A percentile compares a stretch with the other conserved stretches of the same genome.
These are phyloP conservation scores for Rhodotorula sp. DNA, from an alignment of 1,284 basidiomycete genomes.

Conservation along the genomic window DNA sequence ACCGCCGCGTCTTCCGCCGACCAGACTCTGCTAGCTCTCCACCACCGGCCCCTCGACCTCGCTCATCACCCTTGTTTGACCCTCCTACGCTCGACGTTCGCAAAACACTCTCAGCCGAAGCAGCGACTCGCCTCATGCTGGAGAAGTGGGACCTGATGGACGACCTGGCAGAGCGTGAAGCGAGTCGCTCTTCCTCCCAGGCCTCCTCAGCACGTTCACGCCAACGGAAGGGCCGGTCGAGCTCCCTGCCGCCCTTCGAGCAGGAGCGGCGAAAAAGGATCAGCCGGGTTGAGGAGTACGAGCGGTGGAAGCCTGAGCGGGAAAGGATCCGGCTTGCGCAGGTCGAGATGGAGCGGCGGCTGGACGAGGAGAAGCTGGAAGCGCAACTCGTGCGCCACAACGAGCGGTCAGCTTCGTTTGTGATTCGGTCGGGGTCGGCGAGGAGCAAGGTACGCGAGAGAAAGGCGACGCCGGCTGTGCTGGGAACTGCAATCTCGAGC, in stretches of 20 bases:
- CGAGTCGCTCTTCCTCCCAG: neutral
- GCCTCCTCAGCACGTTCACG: neutral
- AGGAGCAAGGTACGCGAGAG: neutral
- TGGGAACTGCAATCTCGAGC: neutral
- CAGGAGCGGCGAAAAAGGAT: neutral
- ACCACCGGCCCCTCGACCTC: neutral
- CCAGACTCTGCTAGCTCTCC: neutral
- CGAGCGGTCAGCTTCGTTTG: too few relatives aligned
- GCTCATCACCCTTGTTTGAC: neutral
- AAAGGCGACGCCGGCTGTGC: conserved; percentile 12
- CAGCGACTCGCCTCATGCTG: conserved; percentile 20
- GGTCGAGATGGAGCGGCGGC: conserved; percentile 26
- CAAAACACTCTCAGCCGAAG: conserved; percentile 7
- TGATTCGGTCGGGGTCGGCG: neutral
- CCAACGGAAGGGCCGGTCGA: neutral
- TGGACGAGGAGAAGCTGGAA: conserved; percentile 10
- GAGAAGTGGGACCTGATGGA: conserved; percentile 29
- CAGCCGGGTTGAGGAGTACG: conserved; percentile 14
- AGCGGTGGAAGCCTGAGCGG: conserved; percentile 11
- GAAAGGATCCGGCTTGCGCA: conserved; percentile 22
- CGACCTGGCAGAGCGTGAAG: neutral
- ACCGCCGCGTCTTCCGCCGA: neutral
- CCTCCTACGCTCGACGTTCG: neutral
- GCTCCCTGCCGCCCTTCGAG: neutral
- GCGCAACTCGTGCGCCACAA: neutral